Conservation (phyloP, 345 rosid genomes). For the Lumnitzera racemosa region DNA sequence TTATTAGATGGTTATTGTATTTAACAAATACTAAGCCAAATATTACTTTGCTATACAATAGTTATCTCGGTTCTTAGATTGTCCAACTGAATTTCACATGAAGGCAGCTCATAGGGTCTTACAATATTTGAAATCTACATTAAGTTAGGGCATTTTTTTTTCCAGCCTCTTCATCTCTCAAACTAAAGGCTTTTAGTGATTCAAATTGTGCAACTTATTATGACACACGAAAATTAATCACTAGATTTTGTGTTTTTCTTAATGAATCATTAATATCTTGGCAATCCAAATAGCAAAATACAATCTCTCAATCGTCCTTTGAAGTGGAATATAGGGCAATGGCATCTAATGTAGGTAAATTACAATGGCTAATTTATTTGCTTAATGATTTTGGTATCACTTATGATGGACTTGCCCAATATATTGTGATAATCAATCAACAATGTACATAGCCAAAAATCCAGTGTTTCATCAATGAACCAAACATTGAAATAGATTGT, state of each 20-base stretch:
- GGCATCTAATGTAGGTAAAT: not conserved
- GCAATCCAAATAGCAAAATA: constrained; percentile 1
- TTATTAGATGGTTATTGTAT: too few species aligned
- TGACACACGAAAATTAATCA: not conserved
- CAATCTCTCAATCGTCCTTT: not conserved
- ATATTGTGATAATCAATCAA: too few species aligned
- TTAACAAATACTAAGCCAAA: too few species aligned
- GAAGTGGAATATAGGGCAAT: not conserved
- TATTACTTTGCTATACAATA: not conserved
- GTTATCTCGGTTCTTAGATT: not conserved
- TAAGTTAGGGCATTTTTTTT: not conserved
- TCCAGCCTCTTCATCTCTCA: not conserved
- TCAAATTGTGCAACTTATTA: not conserved
- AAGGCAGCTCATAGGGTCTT: not conserved
- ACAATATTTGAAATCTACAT: not conserved
- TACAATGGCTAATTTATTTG: not conserved
- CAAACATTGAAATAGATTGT: too few species aligned
- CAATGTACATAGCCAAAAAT: too few species aligned
- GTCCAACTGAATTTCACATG: not conserved
- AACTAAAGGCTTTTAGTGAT: not conserved
- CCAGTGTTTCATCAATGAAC: too few species aligned
- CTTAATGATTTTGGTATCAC: too few species aligned
- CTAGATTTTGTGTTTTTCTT: not conserved
- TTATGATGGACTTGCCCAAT: too few species aligned
- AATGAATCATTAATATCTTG: not conserved